A percentile compares a stretch with the other conserved stretches of the same genome.
phyloP scores from a whole-genome alignment of 768 basidiomycete species.

The Lactarius evosmus region DNA sequence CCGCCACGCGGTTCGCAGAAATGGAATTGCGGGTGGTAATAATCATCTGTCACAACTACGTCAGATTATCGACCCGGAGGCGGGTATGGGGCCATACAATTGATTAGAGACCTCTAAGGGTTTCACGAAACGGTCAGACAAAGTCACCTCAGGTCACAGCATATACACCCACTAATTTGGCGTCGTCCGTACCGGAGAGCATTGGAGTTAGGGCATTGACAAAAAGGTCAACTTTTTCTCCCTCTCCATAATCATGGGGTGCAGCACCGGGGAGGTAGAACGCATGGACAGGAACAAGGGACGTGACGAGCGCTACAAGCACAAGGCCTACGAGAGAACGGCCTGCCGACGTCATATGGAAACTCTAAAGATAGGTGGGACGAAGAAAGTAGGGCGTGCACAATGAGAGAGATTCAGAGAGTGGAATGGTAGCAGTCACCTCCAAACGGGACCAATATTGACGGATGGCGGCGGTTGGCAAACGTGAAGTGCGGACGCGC shows the following conservation, averaged over 20 bases:
- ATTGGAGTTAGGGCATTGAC: slow-evolving; percentile 91
- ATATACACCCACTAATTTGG: slow-evolving; percentile 61
- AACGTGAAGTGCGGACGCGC: background rate
- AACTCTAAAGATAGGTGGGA: background rate
- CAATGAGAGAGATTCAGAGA: background rate
- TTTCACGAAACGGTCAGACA: background rate
- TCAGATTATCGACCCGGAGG: background rate
- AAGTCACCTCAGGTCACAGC: background rate
- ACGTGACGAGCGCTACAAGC: slow-evolving; percentile 27
- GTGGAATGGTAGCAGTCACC: background rate
- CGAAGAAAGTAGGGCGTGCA: background rate
- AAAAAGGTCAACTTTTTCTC: slow-evolving; percentile 73
- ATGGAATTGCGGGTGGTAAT: slow-evolving; percentile 81
- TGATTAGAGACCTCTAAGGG: slow-evolving; percentile 81
- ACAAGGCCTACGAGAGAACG: slow-evolving; percentile 28
- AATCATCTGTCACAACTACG: slow-evolving; percentile 63
- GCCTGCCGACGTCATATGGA: slow-evolving; percentile 23
- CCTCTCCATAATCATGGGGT: slow-evolving; percentile 72
- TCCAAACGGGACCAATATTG: background rate
- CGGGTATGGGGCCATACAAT: slow-evolving; percentile 50
- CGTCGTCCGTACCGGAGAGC: slow-evolving; percentile 60
- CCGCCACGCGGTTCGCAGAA: slow-evolving; percentile 84
- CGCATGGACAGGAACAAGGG: slow-evolving; percentile 39
- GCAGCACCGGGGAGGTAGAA: slow-evolving; percentile 95
- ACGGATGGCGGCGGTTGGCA: background rate